Conservation (phyloP, 1,284 basidiomycete species). For the Sparassis latifolia region DNA sequence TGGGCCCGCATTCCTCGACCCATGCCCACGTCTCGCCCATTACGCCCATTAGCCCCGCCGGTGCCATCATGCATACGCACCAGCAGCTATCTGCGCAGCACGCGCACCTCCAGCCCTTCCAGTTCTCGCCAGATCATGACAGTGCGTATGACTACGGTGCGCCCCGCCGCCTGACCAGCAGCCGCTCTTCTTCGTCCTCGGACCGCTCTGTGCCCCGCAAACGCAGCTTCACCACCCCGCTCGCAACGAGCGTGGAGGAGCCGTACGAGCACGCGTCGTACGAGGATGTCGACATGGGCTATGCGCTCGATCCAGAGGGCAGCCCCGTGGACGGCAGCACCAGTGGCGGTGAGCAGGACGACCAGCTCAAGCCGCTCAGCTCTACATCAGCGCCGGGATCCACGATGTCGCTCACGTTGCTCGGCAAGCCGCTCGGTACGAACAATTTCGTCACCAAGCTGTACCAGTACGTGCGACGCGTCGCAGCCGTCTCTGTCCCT, state of each 20-base stretch:
- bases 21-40: conserved; percentile 45
- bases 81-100: conserved; percentile 16
- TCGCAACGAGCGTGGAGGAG: conserved; percentile 32
- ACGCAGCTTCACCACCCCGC: conserved; percentile 48
- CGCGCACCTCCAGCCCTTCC: conserved; percentile 34
- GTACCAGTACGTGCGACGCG: conserved; percentile 55
- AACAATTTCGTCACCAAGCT: conserved; percentile 83
- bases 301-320: conserved; percentile 30
- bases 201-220: conserved; percentile 52
- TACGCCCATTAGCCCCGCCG: conserved; percentile 51
- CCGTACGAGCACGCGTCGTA: conserved; percentile 29
- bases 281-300: conserved; percentile 47
- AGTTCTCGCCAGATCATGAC: conserved; percentile 32
- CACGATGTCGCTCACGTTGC: conserved; percentile 37
- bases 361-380: conserved; percentile 25
- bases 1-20: conserved; percentile 27
- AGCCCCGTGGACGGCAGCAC: conserved; percentile 53
- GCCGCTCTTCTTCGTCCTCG: conserved; percentile 33
- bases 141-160: conserved; percentile 24
- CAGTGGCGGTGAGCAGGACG: conserved; percentile 39
- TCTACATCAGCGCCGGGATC: conserved; percentile 11
- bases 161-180: conserved; percentile 25
- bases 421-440: conserved; percentile 61
- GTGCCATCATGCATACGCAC: conserved; percentile 25
- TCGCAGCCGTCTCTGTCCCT: conserved; percentile 2